phyloP scores from a whole-genome alignment of 148 eudicot species.

The Salicornia ramosissima region DNA sequence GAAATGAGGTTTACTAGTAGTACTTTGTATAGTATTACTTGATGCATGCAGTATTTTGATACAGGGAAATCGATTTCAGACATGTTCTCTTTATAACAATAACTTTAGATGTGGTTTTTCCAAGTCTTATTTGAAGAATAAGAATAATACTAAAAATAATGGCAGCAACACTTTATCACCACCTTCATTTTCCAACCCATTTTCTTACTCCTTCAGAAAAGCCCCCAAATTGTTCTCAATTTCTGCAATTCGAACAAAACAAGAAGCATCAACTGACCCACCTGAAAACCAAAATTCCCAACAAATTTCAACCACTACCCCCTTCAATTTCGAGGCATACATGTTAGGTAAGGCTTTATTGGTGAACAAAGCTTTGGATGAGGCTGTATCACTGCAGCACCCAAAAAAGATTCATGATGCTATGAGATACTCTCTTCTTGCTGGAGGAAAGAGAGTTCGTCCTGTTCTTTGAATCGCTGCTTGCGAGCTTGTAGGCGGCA shows the following conservation, averaged over 20 bases:
- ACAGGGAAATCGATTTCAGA: not conserved
- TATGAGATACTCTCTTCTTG: conserved; percentile 62
- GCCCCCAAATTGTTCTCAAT: conserved; percentile 17
- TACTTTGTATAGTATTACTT: too few relatives aligned
- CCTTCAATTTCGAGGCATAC: conserved; percentile 48
- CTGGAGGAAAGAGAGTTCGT: conserved; percentile 76
- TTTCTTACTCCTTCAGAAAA: conserved; percentile 7
- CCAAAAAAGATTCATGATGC: conserved; percentile 56
- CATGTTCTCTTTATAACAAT: too few relatives aligned
- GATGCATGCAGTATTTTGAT: not conserved
- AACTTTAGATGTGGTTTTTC: not conserved
- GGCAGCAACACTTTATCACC: conserved; percentile 9
- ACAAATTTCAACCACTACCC: not conserved
- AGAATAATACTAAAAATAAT: conserved; percentile 11
- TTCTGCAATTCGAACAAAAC: conserved; percentile 36
- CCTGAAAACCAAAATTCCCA: conserved; percentile 16
- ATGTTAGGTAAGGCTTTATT: conserved; percentile 40
- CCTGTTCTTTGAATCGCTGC: conserved; percentile 69
- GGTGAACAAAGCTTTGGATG: conserved; percentile 45
- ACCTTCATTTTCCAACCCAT: not conserved
- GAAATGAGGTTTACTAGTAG: too few relatives aligned
- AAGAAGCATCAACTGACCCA: conserved; percentile 23
- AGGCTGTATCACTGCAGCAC: conserved; percentile 36
- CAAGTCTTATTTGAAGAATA: conserved; percentile 1
- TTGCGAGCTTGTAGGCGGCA: conserved; percentile 68